Base-by-base conservation (phyloP, 345 rosid species). In the Salix viminalis region DNA sequence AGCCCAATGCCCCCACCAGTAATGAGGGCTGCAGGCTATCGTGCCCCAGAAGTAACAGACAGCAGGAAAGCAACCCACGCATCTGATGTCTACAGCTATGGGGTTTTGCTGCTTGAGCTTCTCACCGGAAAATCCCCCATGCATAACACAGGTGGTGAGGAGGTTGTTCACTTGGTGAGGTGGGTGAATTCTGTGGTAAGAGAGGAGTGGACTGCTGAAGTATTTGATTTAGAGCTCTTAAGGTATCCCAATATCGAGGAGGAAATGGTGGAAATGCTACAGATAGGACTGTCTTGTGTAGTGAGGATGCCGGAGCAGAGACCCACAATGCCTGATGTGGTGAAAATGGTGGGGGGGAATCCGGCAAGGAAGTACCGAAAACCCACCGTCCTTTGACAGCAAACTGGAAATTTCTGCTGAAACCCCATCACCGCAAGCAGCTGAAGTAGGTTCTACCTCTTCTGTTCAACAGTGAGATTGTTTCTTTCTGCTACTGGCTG, bases 191-290 rank as follows among this genome's bases (percentile, higher is more conserved):
- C 84, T 21, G 84, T 81, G 65, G 84, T 81, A 7, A 69, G 84
- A n/a, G 84, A 81, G 54, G 84, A 81, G 65, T 81, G 84, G 84
- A 81, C 84, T 41, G 84, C 81, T 64, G 84, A 81, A 67, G 84
- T 81, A 36, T 81, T 77, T 77, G 84, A 81, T 65, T 41, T 81
- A 21, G 84, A 77, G 26, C 84, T 81, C 34, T 67, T 81, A 23
- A 74, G 79, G 75, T 74, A 74, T 23, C 79, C 84, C 4, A 81
- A 81, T 36, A 81, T 81, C 5, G 84, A 81, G 79, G 84, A 81
- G 68, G 84, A 81, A 66, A 81, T 81, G 84, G 84, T 81, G 23
- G 84, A 81, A 58, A 81, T 77, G 84, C 32, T 81, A 54, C 84
- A 81, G 46, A 69, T 81, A 60, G 84, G 84, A 65, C 42, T 81